Conservation (phyloP, 176 grass and related monocot genomes). For the Bothriochloa decipiens region DNA sequence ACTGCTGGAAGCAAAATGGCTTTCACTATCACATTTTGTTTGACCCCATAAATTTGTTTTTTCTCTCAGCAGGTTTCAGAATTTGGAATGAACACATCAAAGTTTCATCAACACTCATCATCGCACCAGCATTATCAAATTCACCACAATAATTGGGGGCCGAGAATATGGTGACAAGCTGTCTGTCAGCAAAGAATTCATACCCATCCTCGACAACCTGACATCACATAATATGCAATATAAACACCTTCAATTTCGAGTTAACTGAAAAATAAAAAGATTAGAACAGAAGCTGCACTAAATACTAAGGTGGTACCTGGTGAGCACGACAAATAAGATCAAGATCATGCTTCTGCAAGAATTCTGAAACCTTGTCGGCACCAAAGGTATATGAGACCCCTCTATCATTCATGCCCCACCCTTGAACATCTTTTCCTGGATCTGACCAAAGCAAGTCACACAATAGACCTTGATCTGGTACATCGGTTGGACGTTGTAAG, state of each 20-base stretch:
- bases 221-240: constrained; percentile 37
- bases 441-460: constrained; percentile 94
- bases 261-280: constrained; percentile 1
- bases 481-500: constrained; percentile 68
- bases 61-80: constrained; percentile 93
- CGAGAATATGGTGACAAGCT: constrained; percentile 91
- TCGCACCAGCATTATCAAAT: constrained; percentile 95
- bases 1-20: constrained; percentile 16
- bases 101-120: constrained; percentile 98
- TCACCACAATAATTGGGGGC: constrained; percentile 95
- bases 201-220: constrained; percentile 98
- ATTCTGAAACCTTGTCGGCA: constrained; percentile 76
- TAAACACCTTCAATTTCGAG: constrained; percentile 16
- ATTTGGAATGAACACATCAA: constrained; percentile 98
- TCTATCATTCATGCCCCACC: constrained; percentile 96
- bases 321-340: constrained; percentile 90
- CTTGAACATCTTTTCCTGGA: constrained; percentile 78
- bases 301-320: constrained; percentile 55
- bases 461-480: constrained; percentile 77
- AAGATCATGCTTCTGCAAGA: constrained; percentile 75
- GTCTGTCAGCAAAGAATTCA: constrained; percentile 93
- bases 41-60: constrained; percentile 63
- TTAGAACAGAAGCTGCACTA: neutral
- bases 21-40: constrained; percentile 75
- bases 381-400: constrained; percentile 95